These are phyloP conservation scores for Nepenthes mirabilis DNA, from an alignment of 148 eudicot species.

Conservation along the genomic window DNA sequence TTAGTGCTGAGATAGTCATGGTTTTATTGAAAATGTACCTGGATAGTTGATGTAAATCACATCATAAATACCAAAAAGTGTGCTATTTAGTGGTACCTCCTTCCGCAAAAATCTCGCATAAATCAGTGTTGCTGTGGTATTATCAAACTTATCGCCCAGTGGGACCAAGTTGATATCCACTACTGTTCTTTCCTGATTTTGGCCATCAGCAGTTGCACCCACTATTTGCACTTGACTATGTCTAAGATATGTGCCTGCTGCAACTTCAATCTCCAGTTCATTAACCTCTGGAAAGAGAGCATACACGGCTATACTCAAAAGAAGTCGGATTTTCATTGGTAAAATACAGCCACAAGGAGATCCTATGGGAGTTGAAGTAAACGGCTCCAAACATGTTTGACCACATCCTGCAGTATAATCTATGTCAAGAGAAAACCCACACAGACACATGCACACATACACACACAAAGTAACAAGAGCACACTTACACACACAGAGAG, in stretches of 20 bases:
- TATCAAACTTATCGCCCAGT: slow-evolving; percentile 83
- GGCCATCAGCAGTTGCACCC: slow-evolving; percentile 82
- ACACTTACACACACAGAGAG: too few relatives aligned
- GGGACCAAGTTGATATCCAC: slow-evolving; percentile 91
- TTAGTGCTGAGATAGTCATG: background rate
- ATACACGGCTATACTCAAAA: slow-evolving; percentile 52
- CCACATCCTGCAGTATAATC: slow-evolving; percentile 58
- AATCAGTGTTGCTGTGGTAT: slow-evolving; percentile 73
- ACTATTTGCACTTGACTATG: slow-evolving; percentile 76
- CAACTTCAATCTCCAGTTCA: slow-evolving; percentile 83
- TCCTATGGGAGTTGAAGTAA: slow-evolving; percentile 53
- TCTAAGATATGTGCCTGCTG: slow-evolving; percentile 66
- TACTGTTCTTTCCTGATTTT: slow-evolving; percentile 57
- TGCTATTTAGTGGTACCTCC: slow-evolving; percentile 71
- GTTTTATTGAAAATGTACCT: slow-evolving; percentile 28
- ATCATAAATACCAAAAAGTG: slow-evolving; percentile 80
- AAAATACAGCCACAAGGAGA: slow-evolving; percentile 84
- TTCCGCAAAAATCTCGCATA: slow-evolving; percentile 59
- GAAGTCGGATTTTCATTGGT: slow-evolving; percentile 86
- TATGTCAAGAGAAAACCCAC: slow-evolving; percentile 3
- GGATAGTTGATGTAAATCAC: slow-evolving; percentile 63
- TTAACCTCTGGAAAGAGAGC: slow-evolving; percentile 60
- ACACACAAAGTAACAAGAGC: too few relatives aligned
- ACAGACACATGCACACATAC: too few relatives aligned
- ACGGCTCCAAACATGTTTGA: slow-evolving; percentile 75